Evolutionary conservation across 2,329 filamentous ascomycete genomes (phyloP).

Genomic region (Fusarium sp.): DNA sequence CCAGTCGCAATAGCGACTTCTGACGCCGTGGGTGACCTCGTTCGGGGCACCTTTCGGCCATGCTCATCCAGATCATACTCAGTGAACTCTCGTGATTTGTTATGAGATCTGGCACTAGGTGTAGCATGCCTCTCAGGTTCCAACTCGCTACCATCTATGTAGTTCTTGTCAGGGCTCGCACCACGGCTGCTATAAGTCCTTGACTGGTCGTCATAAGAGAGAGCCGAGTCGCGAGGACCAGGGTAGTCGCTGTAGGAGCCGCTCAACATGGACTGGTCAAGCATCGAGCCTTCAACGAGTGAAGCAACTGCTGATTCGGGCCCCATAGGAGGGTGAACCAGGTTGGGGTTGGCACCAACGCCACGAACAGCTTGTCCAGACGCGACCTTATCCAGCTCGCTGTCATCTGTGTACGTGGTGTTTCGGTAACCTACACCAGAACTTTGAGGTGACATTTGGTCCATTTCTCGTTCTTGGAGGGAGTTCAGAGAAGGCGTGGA

Average conservation of each 20-base stretch:
- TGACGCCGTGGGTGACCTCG: slow-evolving; percentile 62
- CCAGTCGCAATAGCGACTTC: slow-evolving; percentile 67
- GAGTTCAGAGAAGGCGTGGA: slow-evolving; percentile 49
- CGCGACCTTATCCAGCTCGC: slow-evolving; percentile 67
- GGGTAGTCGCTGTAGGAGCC: slow-evolving; percentile 62
- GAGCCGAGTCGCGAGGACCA: slow-evolving; percentile 51
- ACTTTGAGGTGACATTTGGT: slow-evolving; percentile 63
- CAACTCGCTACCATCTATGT: slow-evolving; percentile 51
- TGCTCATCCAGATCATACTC: slow-evolving; percentile 69
- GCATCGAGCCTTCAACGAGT: slow-evolving; percentile 77
- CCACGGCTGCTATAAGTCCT: slow-evolving; percentile 48
- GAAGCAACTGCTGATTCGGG: slow-evolving; percentile 94
- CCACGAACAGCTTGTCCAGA: slow-evolving; percentile 76
- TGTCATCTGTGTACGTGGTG: slow-evolving; percentile 61
- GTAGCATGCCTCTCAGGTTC: slow-evolving; percentile 54
- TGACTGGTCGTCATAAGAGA: slow-evolving; percentile 45
- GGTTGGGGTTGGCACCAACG: slow-evolving; percentile 77
- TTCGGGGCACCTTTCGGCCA: slow-evolving; percentile 62
- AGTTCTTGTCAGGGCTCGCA: slow-evolving; percentile 54
- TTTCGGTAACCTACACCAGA: slow-evolving; percentile 65
- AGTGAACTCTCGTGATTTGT: slow-evolving; percentile 57
- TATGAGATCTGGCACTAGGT: slow-evolving; percentile 50
- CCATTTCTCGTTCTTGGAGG: slow-evolving; percentile 59
- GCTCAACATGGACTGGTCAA: slow-evolving; percentile 72
- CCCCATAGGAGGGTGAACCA: slow-evolving; percentile 75